Conservation (phyloP, 2,329 filamentous ascomycete species). For the Phoma sp. region DNA sequence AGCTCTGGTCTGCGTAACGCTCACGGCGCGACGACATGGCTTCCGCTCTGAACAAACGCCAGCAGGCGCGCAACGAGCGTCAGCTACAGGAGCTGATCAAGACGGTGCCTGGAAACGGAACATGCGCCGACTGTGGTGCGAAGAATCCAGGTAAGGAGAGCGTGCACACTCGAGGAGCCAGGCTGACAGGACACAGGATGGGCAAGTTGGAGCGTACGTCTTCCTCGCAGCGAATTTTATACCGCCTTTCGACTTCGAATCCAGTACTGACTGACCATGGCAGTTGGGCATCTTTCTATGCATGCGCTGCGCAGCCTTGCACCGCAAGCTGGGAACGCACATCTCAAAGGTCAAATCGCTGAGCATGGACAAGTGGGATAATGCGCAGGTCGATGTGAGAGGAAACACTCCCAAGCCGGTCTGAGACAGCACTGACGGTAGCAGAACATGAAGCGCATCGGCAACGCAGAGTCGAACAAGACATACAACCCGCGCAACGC, state of each 20-base stretch:
- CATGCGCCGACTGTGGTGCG: slow-evolving; percentile 90
- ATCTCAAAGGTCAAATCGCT: slow-evolving; percentile 98
- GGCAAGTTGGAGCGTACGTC: slow-evolving; percentile 92
- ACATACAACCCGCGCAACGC: slow-evolving; percentile 86
- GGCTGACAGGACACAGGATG: slow-evolving; percentile 67
- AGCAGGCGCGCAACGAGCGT: slow-evolving; percentile 97
- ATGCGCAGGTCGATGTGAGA: slow-evolving; percentile 92
- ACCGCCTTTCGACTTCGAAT: not conserved
- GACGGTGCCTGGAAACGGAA: slow-evolving; percentile 83
- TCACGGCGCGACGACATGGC: slow-evolving; percentile 62
- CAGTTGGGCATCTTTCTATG: slow-evolving; percentile 95
- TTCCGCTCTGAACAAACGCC: slow-evolving; percentile 84
- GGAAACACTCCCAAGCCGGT: not conserved
- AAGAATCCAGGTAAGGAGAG: slow-evolving; percentile 80
- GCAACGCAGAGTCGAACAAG: slow-evolving; percentile 85
- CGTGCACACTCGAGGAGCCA: slow-evolving; percentile 9
- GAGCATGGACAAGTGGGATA: slow-evolving; percentile 97
- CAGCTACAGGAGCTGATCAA: slow-evolving; percentile 87
- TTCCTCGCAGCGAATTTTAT: slow-evolving; percentile 4
- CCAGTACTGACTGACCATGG: slow-evolving; percentile 31
- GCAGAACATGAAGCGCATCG: slow-evolving; percentile 92
- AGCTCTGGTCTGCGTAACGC: slow-evolving; percentile 14
- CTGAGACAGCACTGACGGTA: slow-evolving; percentile 18
- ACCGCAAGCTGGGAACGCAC: slow-evolving; percentile 96
- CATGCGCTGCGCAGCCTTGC: slow-evolving; percentile 94